Evolutionary conservation across 192 early-diverging fungal genomes (phyloP).

Genomic region (Gigaspora rosea): DNA sequence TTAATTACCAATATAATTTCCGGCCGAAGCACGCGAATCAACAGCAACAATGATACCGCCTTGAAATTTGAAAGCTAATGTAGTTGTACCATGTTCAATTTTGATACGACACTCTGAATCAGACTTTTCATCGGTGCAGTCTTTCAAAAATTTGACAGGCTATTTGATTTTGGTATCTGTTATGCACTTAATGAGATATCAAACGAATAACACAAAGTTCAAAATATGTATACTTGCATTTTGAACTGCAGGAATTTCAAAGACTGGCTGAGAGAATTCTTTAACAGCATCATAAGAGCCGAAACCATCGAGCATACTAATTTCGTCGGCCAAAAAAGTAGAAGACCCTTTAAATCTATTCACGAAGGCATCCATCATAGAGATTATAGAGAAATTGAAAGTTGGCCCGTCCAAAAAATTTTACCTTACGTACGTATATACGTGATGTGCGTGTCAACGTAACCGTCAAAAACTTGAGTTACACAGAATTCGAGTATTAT

Average conservation of each 20-base stretch:
- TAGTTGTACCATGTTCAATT: conserved; percentile 96
- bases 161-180: conserved; percentile 36
- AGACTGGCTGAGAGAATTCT: conserved; percentile 54
- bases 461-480: too few relatives aligned
- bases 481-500: too few relatives aligned
- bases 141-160: conserved; percentile 86
- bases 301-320: conserved; percentile 32
- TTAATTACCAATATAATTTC: conserved; percentile 81
- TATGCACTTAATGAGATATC: background rate
- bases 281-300: conserved; percentile 52
- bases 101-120: conserved; percentile 82
- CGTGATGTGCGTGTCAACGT: too few relatives aligned
- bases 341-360: conserved; percentile 41
- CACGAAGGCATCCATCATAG: conserved; percentile 42
- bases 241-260: conserved; percentile 57
- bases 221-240: conserved; percentile 44
- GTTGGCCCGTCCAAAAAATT: too few relatives aligned
- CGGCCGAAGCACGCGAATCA: conserved; percentile 95
- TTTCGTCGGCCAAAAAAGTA: conserved; percentile 27
- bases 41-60: conserved; percentile 92
- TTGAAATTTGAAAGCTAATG: conserved; percentile 96
- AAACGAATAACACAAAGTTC: background rate
- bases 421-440: too few relatives aligned
- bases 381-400: too few relatives aligned
- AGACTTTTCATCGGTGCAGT: conserved; percentile 74